phyloP scores from a whole-genome alignment of 23 red algal genomes.

The Cyanidioschyzon merolae region DNA sequence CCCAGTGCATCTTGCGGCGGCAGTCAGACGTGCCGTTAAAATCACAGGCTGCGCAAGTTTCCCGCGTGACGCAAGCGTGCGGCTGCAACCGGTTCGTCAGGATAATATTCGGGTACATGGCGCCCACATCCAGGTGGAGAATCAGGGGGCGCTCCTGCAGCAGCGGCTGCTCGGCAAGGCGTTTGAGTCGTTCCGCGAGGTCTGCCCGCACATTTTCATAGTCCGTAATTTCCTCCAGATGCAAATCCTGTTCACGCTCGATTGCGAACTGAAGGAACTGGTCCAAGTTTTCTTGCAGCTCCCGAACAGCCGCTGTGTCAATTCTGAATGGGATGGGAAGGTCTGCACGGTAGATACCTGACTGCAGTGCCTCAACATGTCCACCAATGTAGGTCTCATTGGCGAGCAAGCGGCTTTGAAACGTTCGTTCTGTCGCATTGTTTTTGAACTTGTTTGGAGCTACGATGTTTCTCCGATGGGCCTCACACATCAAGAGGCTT shows the following conservation, averaged over 20 bases:
- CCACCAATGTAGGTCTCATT: constrained; percentile 98
- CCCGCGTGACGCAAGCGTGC: constrained; percentile 65
- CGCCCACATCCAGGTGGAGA: constrained; percentile 91
- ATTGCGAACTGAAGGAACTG: constrained; percentile 55
- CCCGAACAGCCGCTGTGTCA: constrained; percentile 42
- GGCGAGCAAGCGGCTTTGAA: constrained; percentile 67
- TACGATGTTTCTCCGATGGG: constrained; percentile 50
- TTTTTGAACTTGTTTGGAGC: constrained; percentile 78
- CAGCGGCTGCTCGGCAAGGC: constrained; percentile 26
- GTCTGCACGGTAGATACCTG: constrained; percentile 87
- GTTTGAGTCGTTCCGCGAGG: constrained; percentile 34
- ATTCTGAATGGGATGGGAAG: constrained; percentile 48
- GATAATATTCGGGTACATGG: constrained; percentile 99
- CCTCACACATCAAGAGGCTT: constrained; percentile 85
- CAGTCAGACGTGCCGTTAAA: constrained; percentile 79
- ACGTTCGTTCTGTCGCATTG: constrained; percentile 30
- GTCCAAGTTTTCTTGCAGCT: constrained; percentile 46
- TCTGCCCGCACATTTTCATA: constrained; percentile 46
- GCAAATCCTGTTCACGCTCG: constrained; percentile 32
- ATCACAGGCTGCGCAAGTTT: constrained; percentile 77
- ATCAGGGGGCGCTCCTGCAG: constrained; percentile 59
- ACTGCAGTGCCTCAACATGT: constrained; percentile 90
- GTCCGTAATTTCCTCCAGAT: constrained; percentile 52
- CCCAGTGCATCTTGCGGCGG: constrained; percentile 81
- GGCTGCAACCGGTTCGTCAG: constrained; percentile 95